phyloP scores from a whole-genome alignment of 345 rosid species.

The Citrus sp. region DNA sequence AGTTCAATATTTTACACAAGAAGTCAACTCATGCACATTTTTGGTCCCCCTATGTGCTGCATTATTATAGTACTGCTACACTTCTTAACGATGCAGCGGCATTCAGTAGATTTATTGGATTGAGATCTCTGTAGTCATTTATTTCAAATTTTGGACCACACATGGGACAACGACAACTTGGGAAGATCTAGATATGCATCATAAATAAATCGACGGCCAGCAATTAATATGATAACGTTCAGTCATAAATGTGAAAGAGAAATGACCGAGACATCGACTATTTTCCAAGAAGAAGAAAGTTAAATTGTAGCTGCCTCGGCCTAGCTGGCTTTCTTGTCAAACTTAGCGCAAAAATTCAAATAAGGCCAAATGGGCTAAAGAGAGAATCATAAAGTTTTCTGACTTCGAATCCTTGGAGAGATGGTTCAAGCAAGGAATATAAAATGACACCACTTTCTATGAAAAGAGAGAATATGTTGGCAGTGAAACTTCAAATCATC shows the following conservation, averaged over 20 bases:
- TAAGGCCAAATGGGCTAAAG: neutral
- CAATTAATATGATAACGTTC: neutral
- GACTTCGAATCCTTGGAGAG: conserved; percentile 14
- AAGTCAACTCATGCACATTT: neutral
- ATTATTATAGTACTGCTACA: neutral
- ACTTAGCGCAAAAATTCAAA: conserved; percentile 10
- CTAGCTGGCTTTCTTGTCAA: neutral
- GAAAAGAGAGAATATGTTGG: neutral
- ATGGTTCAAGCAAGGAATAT: neutral
- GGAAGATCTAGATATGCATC: neutral
- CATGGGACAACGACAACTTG: neutral
- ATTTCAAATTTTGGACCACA: neutral
- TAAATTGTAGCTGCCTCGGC: neutral
- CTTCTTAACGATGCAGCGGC: neutral
- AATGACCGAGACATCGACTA: neutral
- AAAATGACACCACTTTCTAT: neutral
- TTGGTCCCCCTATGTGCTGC: conserved; percentile 1
- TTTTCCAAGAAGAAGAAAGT: neutral
- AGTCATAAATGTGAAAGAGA: neutral
- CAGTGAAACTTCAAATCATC: neutral
- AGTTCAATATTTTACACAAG: neutral
- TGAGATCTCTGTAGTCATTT: neutral
- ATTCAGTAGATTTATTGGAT: neutral
- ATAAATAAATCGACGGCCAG: neutral
- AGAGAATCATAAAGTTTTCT: conserved; percentile 8